Evolutionary conservation across 345 rosid genomes (phyloP), one percentile per base, ranked within the genome.

Genomic region (Lumnitzera littorea): DNA sequence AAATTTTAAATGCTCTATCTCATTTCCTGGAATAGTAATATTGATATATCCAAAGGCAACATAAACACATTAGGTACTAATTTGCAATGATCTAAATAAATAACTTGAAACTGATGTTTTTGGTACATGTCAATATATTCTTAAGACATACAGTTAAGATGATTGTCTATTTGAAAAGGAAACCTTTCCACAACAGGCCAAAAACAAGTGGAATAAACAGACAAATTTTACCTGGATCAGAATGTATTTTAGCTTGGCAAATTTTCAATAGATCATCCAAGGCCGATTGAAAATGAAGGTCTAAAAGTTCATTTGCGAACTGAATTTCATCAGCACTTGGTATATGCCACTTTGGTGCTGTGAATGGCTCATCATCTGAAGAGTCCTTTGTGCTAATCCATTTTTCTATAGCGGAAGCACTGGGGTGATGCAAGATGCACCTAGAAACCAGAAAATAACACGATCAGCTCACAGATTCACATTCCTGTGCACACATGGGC

Each of bases 1-100:
- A 88, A 82, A 88, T 96, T 78, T 94, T 80, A 94, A 78, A 86
- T 87, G 96, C 68, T 83, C 90, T 80, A 90, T 94, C 82, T 94
- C 97, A 55, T 79, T 84, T 66, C 97, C 99, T 94, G 99, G 70
- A 62, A 5, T 9, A 7, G 43, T 36, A 36, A 36, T 36, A 4
- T 36, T 9, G 11, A 36, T 5, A 36, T 36, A 7, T 4, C 7
- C 43, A 36, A 9, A 36, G 43, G 43, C 43, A 36, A 36, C 43
- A 36, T 36, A 36, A 36, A 36, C 10, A 7, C 10, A 36, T 1
- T 36, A 36, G 7, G 9, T 2, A 36, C 43, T 36, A 36, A 36
- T 36, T 4, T 36, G 43, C 9, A 4, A 36, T 36, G 43, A 36
- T 36, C 43, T 36, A 36, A 36, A 36, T 36, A 7, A 36, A 27